Conservation (phyloP, 2,329 filamentous ascomycete genomes). For the Fusarium kyushuense region DNA sequence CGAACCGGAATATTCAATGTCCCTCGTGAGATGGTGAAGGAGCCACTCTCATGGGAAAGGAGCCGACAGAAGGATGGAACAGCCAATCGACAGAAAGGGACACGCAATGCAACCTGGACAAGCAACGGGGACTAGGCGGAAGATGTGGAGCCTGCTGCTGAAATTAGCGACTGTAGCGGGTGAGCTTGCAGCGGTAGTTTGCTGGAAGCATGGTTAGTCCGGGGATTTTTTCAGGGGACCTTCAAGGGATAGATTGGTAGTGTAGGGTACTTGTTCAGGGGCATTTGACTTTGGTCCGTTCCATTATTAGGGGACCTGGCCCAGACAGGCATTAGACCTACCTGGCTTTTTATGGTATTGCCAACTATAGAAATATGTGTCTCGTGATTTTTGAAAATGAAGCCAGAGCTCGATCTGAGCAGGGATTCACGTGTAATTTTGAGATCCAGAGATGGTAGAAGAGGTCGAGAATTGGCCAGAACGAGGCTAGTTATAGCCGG, state of each 20-base stretch:
- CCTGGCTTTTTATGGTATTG: not conserved
- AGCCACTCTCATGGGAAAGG: constrained; percentile 43
- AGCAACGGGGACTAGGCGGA: constrained; percentile 25
- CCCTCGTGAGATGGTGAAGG: constrained; percentile 38
- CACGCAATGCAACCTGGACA: constrained; percentile 45
- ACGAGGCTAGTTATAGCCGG: constrained; percentile 15
- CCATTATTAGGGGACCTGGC: constrained; percentile 16
- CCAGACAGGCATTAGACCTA: not conserved
- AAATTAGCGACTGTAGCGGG: constrained; percentile 37
- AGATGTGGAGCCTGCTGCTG: constrained; percentile 27
- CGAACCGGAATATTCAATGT: constrained; percentile 46
- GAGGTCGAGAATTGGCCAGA: constrained; percentile 16
- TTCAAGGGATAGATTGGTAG: constrained; percentile 12
- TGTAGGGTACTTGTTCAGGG: constrained; percentile 29
- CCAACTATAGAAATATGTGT: constrained; percentile 5
- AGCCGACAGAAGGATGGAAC: constrained; percentile 26
- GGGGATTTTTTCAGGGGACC: constrained; percentile 37
- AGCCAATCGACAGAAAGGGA: constrained; percentile 39
- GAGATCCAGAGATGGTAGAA: constrained; percentile 12
- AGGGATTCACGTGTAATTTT: constrained; percentile 21
- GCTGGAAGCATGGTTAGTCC: constrained; percentile 44
- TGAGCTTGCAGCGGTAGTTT: constrained; percentile 33
- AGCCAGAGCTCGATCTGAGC: constrained; percentile 24
- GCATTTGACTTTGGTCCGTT: not conserved
- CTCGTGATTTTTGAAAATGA: constrained; percentile 22